phyloP scores from a whole-genome alignment of 73 alveolate species.

The Diophrys appendiculata region DNA sequence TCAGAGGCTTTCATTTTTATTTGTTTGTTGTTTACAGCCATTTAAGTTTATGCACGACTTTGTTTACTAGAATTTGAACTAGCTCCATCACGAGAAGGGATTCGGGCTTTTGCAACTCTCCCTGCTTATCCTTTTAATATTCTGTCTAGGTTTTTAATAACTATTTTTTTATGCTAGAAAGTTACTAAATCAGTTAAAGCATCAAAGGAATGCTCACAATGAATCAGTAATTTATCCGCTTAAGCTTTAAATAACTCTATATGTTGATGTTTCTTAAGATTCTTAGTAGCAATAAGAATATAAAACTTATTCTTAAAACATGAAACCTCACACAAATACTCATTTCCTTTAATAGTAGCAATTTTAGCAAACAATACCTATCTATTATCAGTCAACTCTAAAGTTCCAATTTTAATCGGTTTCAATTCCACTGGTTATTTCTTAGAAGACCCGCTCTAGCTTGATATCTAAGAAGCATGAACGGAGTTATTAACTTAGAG shows the following conservation, averaged over 20 bases:
- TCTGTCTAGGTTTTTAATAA: not conserved
- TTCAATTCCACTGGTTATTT: too few relatives aligned
- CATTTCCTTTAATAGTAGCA: not conserved
- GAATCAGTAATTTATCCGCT: not conserved
- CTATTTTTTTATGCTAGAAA: not conserved
- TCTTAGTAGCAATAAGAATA: not conserved
- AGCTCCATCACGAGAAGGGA: too few relatives aligned
- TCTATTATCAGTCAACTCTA: not conserved
- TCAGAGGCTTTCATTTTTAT: not conserved
- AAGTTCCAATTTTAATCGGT: not conserved
- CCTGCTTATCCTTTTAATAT: not conserved
- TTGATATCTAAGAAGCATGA: too few relatives aligned
- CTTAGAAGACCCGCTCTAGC: too few relatives aligned
- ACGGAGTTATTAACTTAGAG: too few relatives aligned
- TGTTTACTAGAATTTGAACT: too few relatives aligned
- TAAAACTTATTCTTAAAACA: too few relatives aligned
- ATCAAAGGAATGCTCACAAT: not conserved
- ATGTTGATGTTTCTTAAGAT: not conserved
- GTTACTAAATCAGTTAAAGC: not conserved
- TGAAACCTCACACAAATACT: not conserved
- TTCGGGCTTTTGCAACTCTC: too few relatives aligned
- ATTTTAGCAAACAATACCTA: not conserved
- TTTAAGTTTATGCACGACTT: too few relatives aligned
- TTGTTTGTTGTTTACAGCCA: not conserved
- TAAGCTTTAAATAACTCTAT: not conserved